A percentile compares a stretch with the other conserved stretches of the same genome.
Evolutionary conservation across 2,329 filamentous ascomycete genomes (phyloP).

Genomic region (Cytospora schulzeri): DNA sequence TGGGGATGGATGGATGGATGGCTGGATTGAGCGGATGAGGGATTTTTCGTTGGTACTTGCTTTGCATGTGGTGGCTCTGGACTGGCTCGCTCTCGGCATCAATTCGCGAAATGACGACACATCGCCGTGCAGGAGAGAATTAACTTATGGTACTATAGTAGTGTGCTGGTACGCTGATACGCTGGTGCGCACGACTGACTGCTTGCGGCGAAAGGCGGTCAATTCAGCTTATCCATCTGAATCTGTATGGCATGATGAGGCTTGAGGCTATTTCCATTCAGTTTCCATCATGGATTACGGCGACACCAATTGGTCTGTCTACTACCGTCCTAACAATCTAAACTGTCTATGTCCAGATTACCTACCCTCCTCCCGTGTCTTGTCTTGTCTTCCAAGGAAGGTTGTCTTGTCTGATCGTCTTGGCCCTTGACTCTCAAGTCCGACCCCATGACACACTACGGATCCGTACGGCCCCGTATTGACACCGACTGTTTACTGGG

Average conservation of each 20-base stretch:
- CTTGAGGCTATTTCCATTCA: constrained; percentile 17
- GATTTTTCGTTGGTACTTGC: constrained; percentile 19
- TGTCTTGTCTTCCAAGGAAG: too few relatives aligned
- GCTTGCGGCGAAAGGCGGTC: constrained; percentile 22
- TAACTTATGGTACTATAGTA: background rate
- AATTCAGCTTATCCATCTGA: constrained; percentile 6
- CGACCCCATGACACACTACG: background rate
- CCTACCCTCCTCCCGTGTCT: constrained; percentile 8
- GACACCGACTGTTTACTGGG: constrained; percentile 5
- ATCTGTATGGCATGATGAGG: constrained; percentile 4
- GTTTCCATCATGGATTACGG: constrained; percentile 11
- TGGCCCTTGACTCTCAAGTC: background rate
- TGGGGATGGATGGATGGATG: constrained; percentile 14
- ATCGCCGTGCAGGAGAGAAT: constrained; percentile 7
- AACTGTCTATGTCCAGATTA: background rate
- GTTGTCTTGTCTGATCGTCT: background rate
- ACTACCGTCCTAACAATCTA: too few relatives aligned
- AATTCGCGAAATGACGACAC: constrained; percentile 27
- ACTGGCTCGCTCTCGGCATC: constrained; percentile 25
- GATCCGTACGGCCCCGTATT: constrained; percentile 2
- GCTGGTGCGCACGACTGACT: background rate
- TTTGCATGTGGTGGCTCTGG: constrained; percentile 4
- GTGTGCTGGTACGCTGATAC: background rate
- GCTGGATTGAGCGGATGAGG: constrained; percentile 8
- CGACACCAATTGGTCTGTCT: constrained; percentile 22